phyloP scores from a whole-genome alignment of 1,284 basidiomycete genomes.

The Moesziomyces parantarcticus region DNA sequence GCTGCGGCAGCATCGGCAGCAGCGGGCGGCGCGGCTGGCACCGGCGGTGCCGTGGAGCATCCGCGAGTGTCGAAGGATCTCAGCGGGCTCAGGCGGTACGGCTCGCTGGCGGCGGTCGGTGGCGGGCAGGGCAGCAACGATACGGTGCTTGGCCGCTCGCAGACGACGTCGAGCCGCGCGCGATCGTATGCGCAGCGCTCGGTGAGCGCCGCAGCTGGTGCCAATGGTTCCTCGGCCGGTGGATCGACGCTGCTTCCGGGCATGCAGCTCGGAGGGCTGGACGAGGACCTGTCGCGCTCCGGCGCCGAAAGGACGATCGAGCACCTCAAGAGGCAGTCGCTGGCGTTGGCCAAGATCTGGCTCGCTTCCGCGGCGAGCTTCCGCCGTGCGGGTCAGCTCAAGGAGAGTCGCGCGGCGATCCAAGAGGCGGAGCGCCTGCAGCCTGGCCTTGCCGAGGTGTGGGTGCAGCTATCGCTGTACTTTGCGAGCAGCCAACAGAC shows the following conservation, averaged over 20 bases:
- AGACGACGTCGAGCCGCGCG: conserved; percentile 18
- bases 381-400: conserved; percentile 85
- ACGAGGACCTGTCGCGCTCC: conserved; percentile 25
- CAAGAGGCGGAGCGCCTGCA: conserved; percentile 93
- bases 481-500: conserved; percentile 34
- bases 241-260: conserved; percentile 29
- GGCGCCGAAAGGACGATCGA: conserved; percentile 27
- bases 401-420: conserved; percentile 88
- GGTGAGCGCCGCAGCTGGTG: conserved; percentile 12
- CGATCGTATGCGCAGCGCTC: conserved; percentile 33
- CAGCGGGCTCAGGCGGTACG: conserved; percentile 29
- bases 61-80: conserved; percentile 18
- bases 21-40: conserved; percentile 8
- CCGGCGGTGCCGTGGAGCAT: conserved; percentile 5
- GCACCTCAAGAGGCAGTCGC: conserved; percentile 42
- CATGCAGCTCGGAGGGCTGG: conserved; percentile 20
- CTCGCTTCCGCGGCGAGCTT: conserved; percentile 93
- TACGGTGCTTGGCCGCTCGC: conserved; percentile 19
- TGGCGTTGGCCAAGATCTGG: conserved; percentile 84
- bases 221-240: conserved; percentile 5
- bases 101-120: conserved; percentile 29
- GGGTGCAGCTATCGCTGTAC: conserved; percentile 77
- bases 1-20: conserved; percentile 24
- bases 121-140: conserved; percentile 27
- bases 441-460: conserved; percentile 86